phyloP scores from a whole-genome alignment of 2,329 filamentous ascomycete genomes.

The Metarhizium rileyi region DNA sequence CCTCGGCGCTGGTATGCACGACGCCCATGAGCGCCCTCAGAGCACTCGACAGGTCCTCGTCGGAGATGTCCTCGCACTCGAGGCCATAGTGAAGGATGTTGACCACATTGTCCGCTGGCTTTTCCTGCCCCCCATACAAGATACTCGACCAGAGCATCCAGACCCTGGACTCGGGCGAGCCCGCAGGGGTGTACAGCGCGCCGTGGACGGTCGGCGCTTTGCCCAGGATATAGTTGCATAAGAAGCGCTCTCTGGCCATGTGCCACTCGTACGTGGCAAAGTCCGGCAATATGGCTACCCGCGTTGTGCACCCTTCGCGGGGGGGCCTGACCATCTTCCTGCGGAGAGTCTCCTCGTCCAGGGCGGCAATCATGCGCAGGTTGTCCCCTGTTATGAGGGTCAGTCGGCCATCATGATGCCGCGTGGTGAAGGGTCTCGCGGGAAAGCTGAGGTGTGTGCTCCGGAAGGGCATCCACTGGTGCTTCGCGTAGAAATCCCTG shows the following conservation, averaged over 20 bases:
- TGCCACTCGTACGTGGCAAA: conserved; percentile 41
- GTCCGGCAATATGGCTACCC: conserved; percentile 24
- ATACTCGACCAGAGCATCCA: conserved; percentile 67
- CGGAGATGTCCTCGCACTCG: conserved; percentile 38
- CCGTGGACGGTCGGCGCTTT: conserved; percentile 54
- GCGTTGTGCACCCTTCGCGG: conserved; percentile 16
- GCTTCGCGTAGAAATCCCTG: conserved; percentile 66
- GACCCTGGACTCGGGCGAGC: conserved; percentile 42
- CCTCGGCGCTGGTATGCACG: conserved; percentile 59
- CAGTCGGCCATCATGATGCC: conserved; percentile 15
- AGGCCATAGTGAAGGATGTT: conserved; percentile 61
- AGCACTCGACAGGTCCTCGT: conserved; percentile 37
- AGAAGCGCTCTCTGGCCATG: conserved; percentile 70
- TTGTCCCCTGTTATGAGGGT: conserved; percentile 47
- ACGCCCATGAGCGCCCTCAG: conserved; percentile 54
- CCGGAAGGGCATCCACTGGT: conserved; percentile 67
- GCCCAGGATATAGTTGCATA: conserved; percentile 53
- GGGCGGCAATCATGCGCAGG: conserved; percentile 49
- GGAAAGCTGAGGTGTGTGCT: conserved; percentile 62
- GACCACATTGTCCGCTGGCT: conserved; percentile 53
- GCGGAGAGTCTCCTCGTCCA: conserved; percentile 55
- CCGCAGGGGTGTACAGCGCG: conserved; percentile 48
- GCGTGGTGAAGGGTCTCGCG: conserved; percentile 16
- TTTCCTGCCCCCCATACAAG: conserved; percentile 47
- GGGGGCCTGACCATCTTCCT: conserved; percentile 31